Base-by-base conservation (phyloP, 2,329 filamentous ascomycete genomes). In the Aspergillus caelatus region DNA sequence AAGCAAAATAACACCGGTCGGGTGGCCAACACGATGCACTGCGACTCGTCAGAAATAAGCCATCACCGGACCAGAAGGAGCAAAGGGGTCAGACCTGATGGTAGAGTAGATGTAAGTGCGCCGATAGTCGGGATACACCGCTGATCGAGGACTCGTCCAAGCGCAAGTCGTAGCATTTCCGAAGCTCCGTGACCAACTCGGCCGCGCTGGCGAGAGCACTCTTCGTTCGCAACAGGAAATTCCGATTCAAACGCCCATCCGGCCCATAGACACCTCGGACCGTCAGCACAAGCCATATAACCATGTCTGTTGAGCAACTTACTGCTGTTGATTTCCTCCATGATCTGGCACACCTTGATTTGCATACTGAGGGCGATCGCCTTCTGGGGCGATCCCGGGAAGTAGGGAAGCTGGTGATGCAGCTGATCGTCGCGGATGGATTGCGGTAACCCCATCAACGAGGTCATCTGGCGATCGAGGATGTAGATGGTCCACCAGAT, bases 401-500 rank as follows among this genome's bases (percentile, higher is more conserved):
- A 84, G 10, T 73, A 73, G 1, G 85, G 82, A 8, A 84, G 75
- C 6, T 77, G 75, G 0, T 82, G 80, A 9, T 81, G 77, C 0
- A 87, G 79, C 48, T 86, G 82, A n/a, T 84, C 80, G 45, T 86
- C 83, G 23, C 77, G 75, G 2, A 86, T 76, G 0, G 82, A 80
- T 53, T 82, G 78, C 0, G 85, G 84, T 0, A 85, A 65, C 0
- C 84, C 84, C 80, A 86, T 84, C 2, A 86, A 65, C 0, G 83
- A 83, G 1, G 83, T 83, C 78, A 86, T 84, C 65, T 86, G 80
- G 2, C 84, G 78, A 59, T 86, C 84, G 1, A 86, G 71, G 1
- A 86, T 76, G 46, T 84, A 85, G 0, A 85, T 77, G 0, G 84
- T 86, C 83, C 84, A 86, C 83, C 83, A 86, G 11, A 84, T 76